A percentile compares a stretch with the other conserved stretches of the same genome.
Evolutionary conservation across 2,329 filamentous ascomycete species (phyloP).

Genomic region (Rachicladosporium sp.): DNA sequence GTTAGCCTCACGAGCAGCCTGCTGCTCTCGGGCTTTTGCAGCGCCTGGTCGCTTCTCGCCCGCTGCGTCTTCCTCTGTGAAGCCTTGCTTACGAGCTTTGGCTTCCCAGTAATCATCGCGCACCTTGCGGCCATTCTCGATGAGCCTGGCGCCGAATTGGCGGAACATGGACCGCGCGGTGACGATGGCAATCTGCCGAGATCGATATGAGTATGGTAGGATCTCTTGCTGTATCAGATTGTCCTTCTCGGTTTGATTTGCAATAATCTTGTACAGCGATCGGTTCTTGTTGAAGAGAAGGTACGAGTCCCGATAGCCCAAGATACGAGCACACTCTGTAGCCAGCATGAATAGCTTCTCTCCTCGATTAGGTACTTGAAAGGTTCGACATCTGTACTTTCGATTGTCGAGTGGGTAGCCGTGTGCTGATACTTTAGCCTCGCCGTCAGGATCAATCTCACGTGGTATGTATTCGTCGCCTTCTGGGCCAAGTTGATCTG

Average conservation of each 20-base stretch:
- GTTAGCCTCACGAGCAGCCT: conserved; percentile 53
- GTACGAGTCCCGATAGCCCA: conserved; percentile 95
- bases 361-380: conserved; percentile 78
- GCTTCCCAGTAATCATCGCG: conserved; percentile 98
- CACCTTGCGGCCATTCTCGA: conserved; percentile 77
- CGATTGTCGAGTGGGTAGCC: conserved; percentile 72
- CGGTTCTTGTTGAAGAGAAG: conserved; percentile 97
- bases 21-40: conserved; percentile 74
- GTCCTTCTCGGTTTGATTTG: conserved; percentile 90
- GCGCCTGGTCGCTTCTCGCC: conserved; percentile 93
- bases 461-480: conserved; percentile 91
- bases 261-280: conserved; percentile 94
- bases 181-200: conserved; percentile 96
- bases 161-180: conserved; percentile 97
- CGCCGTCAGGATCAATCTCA: conserved; percentile 83
- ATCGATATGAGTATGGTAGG: conserved; percentile 91
- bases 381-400: conserved; percentile 86
- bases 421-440: conserved; percentile 80
- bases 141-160: conserved; percentile 90
- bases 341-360: conserved; percentile 98
- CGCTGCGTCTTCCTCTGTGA: conserved; percentile 90
- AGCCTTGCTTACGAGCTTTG: conserved; percentile 93
- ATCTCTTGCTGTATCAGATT: conserved; percentile 92
- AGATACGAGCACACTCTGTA: conserved; percentile 86
- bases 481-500: conserved; percentile 78